These are phyloP conservation scores for Akanthomyces uredinophilus DNA, from an alignment of 2,329 filamentous ascomycete genomes.

Conservation along the genomic window DNA sequence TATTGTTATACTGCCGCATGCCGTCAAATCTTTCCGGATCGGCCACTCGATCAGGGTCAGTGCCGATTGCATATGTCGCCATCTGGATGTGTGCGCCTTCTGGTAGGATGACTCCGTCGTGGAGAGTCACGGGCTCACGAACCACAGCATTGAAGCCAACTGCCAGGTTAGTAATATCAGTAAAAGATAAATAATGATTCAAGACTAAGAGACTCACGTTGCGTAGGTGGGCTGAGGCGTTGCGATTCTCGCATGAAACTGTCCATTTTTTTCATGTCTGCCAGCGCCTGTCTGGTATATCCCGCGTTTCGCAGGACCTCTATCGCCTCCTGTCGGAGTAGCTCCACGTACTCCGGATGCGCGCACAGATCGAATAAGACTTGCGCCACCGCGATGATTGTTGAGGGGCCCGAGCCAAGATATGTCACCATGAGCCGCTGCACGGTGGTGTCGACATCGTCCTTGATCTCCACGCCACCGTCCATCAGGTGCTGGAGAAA, in stretches of 20 bases:
- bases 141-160: constrained; percentile 7
- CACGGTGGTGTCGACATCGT: constrained; percentile 1
- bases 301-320: constrained; percentile 29
- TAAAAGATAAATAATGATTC: background rate
- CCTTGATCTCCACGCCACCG: background rate
- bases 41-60: background rate
- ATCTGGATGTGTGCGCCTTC: constrained; percentile 8
- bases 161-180: background rate
- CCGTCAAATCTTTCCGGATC: background rate
- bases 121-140: background rate
- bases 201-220: background rate
- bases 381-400: constrained; percentile 18
- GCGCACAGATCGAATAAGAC: constrained; percentile 35
- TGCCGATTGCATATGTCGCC: constrained; percentile 1
- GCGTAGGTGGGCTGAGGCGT: constrained; percentile 20
- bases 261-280: constrained; percentile 36
- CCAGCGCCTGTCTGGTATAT: constrained; percentile 31
- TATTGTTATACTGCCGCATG: constrained; percentile 4
- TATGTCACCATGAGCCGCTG: constrained; percentile 11
- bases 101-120: constrained; percentile 5
- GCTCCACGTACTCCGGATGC: constrained; percentile 34
- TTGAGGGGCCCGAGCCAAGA: background rate
- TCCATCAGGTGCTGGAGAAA: constrained; percentile 10
- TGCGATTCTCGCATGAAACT: constrained; percentile 37
- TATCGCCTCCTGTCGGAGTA: constrained; percentile 38